Conservation (phyloP, 2,329 filamentous ascomycete genomes). For the Penicillium psychrosexuale region DNA sequence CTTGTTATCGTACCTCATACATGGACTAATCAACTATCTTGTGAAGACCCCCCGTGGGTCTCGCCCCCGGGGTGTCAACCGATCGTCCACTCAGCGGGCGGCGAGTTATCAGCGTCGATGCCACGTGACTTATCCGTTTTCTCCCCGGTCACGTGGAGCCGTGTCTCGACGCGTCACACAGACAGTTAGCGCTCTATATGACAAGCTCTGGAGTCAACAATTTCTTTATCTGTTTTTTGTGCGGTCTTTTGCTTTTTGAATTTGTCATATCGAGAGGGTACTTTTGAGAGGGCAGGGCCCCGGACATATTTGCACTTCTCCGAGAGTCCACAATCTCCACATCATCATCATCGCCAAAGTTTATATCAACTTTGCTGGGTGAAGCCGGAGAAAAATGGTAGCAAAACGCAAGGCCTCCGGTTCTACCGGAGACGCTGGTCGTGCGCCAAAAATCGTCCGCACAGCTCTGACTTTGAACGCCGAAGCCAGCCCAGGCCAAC, state of each 20-base stretch:
- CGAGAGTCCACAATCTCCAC: no score
- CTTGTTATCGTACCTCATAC: not conserved
- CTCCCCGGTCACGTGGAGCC: not conserved
- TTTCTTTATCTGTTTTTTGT: not conserved
- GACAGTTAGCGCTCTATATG: not conserved
- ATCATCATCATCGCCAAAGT: not conserved
- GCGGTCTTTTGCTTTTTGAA: not conserved
- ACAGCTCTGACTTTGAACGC: not conserved
- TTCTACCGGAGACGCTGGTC: not conserved
- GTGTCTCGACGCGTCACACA: not conserved
- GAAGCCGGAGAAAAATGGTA: not conserved
- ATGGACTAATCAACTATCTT: not conserved
- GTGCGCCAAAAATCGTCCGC: not conserved
- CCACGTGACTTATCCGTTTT: not conserved
- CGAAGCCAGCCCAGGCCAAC: conserved; percentile 21
- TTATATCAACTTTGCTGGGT: not conserved
- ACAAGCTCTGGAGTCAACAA: not conserved
- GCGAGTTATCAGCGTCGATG: not conserved
- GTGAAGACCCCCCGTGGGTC: not conserved
- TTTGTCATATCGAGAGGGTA: not conserved
- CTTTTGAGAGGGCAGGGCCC: no score
- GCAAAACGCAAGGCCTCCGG: conserved; percentile 1
- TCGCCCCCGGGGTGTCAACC: not conserved
- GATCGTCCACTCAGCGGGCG: not conserved
- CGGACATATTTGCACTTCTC: not conserved